Percentiles rank a stretch among this genome's conserved stretches.
Evolutionary conservation across 441 rosid genomes (phyloP).

Genomic region (Syzygium syzygioides): DNA sequence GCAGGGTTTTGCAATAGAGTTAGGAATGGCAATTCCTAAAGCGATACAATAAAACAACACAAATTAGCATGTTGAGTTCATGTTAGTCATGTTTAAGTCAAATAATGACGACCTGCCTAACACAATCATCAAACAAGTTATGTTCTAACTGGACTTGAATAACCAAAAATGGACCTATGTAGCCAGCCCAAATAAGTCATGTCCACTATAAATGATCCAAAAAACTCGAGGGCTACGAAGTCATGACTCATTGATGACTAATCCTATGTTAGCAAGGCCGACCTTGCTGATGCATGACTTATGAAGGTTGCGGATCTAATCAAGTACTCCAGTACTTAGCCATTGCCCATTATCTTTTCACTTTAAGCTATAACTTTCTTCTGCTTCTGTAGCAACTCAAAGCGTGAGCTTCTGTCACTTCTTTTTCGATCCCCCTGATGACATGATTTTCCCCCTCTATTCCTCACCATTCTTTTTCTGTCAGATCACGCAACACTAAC

Average conservation of each 20-base stretch:
- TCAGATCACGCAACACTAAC: too few species aligned
- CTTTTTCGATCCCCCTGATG: too few species aligned
- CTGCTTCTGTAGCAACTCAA: too few species aligned
- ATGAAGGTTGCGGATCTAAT: neutral
- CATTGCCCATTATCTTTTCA: too few species aligned
- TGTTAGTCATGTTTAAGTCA: neutral
- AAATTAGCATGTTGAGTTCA: neutral
- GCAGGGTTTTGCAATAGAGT: neutral
- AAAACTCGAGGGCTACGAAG: neutral
- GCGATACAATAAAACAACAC: neutral
- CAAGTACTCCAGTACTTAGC: neutral
- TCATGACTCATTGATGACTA: neutral
- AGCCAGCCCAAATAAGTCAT: neutral
- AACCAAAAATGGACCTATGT: neutral
- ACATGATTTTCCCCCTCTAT: too few species aligned
- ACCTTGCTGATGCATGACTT: neutral
- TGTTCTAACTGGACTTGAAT: neutral
- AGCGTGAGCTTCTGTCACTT: too few species aligned
- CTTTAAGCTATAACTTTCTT: too few species aligned
- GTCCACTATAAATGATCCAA: neutral
- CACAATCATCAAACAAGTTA: neutral
- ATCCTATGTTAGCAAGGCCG: neutral
- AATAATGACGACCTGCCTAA: neutral
- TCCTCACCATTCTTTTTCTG: too few species aligned
- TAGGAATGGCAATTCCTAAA: neutral